Base-by-base conservation (phyloP, 371 early-diverging fungal species). In the Mortierella sp. region DNA sequence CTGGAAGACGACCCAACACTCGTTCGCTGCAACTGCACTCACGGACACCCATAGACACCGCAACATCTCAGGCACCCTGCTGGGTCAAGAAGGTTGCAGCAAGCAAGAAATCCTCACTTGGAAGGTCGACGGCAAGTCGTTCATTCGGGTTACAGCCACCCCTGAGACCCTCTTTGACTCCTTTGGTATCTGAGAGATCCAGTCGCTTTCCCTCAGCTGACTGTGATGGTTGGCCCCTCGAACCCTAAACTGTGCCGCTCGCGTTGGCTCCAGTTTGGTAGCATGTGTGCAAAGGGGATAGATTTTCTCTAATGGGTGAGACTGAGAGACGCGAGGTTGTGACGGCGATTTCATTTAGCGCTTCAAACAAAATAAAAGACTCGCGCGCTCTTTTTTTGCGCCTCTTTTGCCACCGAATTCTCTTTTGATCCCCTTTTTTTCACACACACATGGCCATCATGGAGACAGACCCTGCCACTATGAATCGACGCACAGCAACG, bases 401-500 rank as follows among this genome's bases (percentile, higher is more conserved):
- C 55, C 27, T 21, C 27, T 32, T n/a, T 75, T 65, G 65, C 29
- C 70, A 65, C 38, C 18, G 49, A 54, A 63, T 18, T 49, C 29
- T 5, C 1, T 49, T 51, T 63, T 60, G 70, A 75, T 43, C 27
- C 7, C 35, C 32, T 27, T 58, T 70, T 2, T 49, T 3, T 51
- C 60, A 4, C 35, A 46, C n/a, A 38, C 72, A 3, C 60, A 71
- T 51, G 44, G 54, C 75, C 71, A 74, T 68, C 72, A 80, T 83
- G 84, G 72, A 56, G 55, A 72, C 76, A 21, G 84, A 76, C 46
- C 21, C 75, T 3, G 27, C 70, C 16, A 71, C 65, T 54, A 75
- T 82, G 38, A 54, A 79, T 18, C 78, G 86, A 14, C 86, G 77
- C 14, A 75, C 56, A 38, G 87, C 91, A 8, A 75, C 68, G 0